These are phyloP conservation scores for Erythrophleum fordii DNA, from an alignment of 306 rosid species.

Conservation along the genomic window DNA sequence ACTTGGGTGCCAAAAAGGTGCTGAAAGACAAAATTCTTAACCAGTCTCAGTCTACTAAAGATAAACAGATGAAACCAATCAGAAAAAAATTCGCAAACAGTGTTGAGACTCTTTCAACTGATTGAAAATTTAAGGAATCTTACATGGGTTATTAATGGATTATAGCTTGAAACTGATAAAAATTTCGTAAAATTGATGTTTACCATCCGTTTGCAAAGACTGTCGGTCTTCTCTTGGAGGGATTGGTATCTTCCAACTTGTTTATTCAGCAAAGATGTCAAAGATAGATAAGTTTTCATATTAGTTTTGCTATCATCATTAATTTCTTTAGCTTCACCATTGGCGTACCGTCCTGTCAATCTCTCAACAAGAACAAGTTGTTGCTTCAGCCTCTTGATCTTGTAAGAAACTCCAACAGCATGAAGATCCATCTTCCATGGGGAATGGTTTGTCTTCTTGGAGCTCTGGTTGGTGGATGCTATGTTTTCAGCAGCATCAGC, in stretches of 20 bases:
- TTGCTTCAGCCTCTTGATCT: slow-evolving; percentile 68
- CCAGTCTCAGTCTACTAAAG: too few species aligned
- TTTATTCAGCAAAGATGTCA: slow-evolving; percentile 54
- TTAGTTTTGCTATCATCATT: slow-evolving; percentile 35
- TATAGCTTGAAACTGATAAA: not conserved
- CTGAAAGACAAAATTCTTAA: too few species aligned
- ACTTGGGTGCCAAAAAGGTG: too few species aligned
- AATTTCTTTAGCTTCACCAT: slow-evolving; percentile 33
- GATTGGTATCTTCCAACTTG: slow-evolving; percentile 59
- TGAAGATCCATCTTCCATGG: slow-evolving; percentile 24
- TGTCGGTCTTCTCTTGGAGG: slow-evolving; percentile 62
- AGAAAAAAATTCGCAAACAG: not conserved
- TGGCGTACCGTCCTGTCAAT: slow-evolving; percentile 55
- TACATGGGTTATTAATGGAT: slow-evolving; percentile 14
- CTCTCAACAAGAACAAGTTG: slow-evolving; percentile 69
- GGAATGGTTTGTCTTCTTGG: slow-evolving; percentile 54
- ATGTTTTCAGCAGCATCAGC: not conserved
- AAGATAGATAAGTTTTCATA: slow-evolving; percentile 38
- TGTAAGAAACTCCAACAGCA: slow-evolving; percentile 17
- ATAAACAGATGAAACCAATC: too few species aligned
- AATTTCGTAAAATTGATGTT: slow-evolving; percentile 16
- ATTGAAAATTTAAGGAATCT: not conserved
- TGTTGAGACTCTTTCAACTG: not conserved
- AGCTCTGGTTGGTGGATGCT: not conserved
- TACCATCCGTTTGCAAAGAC: slow-evolving; percentile 68